Evolutionary conservation across 2,329 filamentous ascomycete genomes (phyloP), one percentile per base, ranked within the genome.

Genomic region (Lachnellula cervina): DNA sequence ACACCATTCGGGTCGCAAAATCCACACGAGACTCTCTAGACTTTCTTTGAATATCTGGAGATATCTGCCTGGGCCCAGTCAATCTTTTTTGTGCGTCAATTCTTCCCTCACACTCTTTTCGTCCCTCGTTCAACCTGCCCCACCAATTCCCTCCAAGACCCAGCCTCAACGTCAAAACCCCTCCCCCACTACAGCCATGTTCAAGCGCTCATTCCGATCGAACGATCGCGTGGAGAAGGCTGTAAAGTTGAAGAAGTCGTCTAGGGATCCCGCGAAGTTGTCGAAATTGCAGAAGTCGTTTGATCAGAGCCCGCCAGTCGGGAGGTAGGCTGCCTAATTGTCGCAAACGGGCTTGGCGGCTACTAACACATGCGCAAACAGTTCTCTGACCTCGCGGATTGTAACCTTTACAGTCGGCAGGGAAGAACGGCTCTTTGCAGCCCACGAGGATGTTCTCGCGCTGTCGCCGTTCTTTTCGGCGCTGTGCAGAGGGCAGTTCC

Each of bases 151-250:
- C 56, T 57, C 61, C 53, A 42, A 49, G 44, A 42, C 44, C 51
- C 44, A 40, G 23, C 57, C 56, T 61, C 59, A 62, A 52, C 60
- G 56, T 63, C 60, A 59, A 59, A 50, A 44, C 21, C 37, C 57
- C 51, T 56, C 52, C 32, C 35, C 57, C 59, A 59, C 57, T 69
- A 58, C 70, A 77, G 79, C 72, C 74, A 96, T 96, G 90, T 96
- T 96, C 81, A 95, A 91, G 78, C 90, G 90, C 73, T 92, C 91
- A 70, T 92, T 94, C 77, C 81, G 86, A 73, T 86, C 87, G 66
- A 87, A 86, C 74, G 87, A 93, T 74, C 89, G 91, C 70, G 88
- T 92, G 74, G 88, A 90, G 78, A 97, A 96, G 84, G 81, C 88
- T 75, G 81, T 84, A 73, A 92, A 90, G 80, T 80, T 88, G 73